Percentiles rank a stretch among this genome's conserved stretches.
Evolutionary conservation across 2,329 filamentous ascomycete species (phyloP).

Genomic region (Ophiosphaerella herpotricha): DNA sequence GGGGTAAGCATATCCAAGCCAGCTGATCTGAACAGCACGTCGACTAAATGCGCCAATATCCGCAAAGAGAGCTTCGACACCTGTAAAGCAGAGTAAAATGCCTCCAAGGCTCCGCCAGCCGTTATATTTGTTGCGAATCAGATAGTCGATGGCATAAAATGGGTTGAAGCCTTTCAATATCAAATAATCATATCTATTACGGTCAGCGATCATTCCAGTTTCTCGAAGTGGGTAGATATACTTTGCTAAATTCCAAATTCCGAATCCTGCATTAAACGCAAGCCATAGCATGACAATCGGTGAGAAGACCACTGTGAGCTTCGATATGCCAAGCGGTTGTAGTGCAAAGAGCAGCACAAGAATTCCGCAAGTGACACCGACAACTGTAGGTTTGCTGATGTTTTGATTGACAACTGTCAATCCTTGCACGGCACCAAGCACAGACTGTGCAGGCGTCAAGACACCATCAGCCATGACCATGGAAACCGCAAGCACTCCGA

Average conservation of each 20-base stretch:
- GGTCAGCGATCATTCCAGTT: conserved; percentile 14
- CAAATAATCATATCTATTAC: conserved; percentile 48
- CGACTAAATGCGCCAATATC: conserved; percentile 76
- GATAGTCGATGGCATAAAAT: conserved; percentile 64
- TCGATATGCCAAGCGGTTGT: conserved; percentile 68
- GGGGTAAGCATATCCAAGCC: conserved; percentile 71
- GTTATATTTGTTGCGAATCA: conserved; percentile 61
- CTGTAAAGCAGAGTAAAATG: conserved; percentile 74
- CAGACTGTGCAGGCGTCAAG: conserved; percentile 71
- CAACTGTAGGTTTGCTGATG: conserved; percentile 61
- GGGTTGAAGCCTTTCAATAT: conserved; percentile 60
- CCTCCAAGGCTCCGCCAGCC: conserved; percentile 72
- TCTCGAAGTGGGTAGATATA: conserved; percentile 4
- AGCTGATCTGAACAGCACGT: conserved; percentile 71
- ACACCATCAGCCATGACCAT: conserved; percentile 72
- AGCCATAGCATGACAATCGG: conserved; percentile 72
- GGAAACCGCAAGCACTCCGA: conserved; percentile 68
- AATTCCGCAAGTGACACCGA: conserved; percentile 68
- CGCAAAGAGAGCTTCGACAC: conserved; percentile 76
- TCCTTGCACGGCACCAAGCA: conserved; percentile 70
- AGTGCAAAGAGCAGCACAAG: conserved; percentile 66
- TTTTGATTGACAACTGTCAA: conserved; percentile 61
- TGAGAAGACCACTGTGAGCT: conserved; percentile 65
- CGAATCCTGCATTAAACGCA: conserved; percentile 64
- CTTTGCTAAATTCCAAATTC: conserved; percentile 59